A percentile compares a stretch with the other conserved stretches of the same genome.
Conservation (phyloP, 129 eudicot species). For the Arctium lappa region DNA sequence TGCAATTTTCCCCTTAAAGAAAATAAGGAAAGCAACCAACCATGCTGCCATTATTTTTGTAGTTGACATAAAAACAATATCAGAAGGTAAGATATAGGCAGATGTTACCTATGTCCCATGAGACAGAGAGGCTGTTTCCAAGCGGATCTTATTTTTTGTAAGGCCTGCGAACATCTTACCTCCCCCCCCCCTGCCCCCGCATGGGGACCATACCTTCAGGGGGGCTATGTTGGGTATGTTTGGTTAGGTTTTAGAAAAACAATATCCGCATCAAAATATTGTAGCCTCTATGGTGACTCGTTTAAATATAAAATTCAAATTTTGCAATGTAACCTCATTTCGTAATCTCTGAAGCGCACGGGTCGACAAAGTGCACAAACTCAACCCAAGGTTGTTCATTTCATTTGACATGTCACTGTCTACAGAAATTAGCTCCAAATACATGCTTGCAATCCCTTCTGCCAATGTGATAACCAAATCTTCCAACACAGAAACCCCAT, state of each 20-base stretch:
- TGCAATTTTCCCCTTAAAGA: too few relatives aligned
- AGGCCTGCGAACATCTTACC: too few relatives aligned
- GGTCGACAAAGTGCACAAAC: slow-evolving; percentile 79
- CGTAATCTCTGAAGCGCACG: slow-evolving; percentile 96
- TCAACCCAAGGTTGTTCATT: slow-evolving; percentile 57
- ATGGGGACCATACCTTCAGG: too few relatives aligned
- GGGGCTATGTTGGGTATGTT: background rate
- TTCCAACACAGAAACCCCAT: slow-evolving; percentile 70
- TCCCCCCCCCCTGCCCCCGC: too few relatives aligned
- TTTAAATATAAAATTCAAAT: background rate
- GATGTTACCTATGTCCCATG: too few relatives aligned
- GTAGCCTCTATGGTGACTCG: background rate
- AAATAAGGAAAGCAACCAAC: background rate
- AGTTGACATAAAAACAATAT: background rate
- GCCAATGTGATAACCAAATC: slow-evolving; percentile 87
- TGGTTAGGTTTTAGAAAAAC: background rate
- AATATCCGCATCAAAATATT: background rate
- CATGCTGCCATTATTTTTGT: background rate
- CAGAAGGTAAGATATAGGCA: too few relatives aligned
- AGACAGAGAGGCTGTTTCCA: too few relatives aligned
- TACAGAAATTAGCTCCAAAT: slow-evolving; percentile 91
- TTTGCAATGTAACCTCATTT: slow-evolving; percentile 57
- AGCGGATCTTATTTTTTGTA: too few relatives aligned
- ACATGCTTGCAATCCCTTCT: slow-evolving; percentile 88
- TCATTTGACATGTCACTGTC: slow-evolving; percentile 84